Evolutionary conservation across 1,284 basidiomycete species (phyloP).

Genomic region (Microstroma glucosiphilum): DNA sequence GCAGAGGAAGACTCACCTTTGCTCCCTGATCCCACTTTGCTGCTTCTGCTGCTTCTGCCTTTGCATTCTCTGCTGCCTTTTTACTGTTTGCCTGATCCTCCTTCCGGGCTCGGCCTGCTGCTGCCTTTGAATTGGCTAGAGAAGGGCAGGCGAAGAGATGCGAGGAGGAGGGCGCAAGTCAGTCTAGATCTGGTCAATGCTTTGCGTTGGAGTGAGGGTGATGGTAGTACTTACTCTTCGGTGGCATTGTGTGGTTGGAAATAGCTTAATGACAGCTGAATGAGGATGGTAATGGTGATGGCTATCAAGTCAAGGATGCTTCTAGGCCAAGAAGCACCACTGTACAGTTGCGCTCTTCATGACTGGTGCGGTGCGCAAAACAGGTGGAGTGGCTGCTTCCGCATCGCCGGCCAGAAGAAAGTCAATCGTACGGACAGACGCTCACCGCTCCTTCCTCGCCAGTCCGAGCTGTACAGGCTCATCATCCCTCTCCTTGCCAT

Average conservation of each 20-base stretch:
- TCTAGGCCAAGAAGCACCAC: no score
- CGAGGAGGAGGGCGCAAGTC: neutral
- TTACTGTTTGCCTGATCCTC: slow-evolving; percentile 82
- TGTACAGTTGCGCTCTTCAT: no score
- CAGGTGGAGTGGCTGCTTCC: no score
- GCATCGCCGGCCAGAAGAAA: no score
- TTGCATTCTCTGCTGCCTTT: slow-evolving; percentile 59
- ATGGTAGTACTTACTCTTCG: neutral
- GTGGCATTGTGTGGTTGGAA: slow-evolving; percentile 8
- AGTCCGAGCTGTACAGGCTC: no score
- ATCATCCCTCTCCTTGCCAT: neutral
- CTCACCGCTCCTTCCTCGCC: no score
- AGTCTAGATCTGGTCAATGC: neutral
- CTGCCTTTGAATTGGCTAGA: slow-evolving; percentile 25
- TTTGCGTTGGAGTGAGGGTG: neutral
- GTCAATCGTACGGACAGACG: no score
- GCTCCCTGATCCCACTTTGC: slow-evolving; percentile 69
- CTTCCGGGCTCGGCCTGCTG: slow-evolving; percentile 65
- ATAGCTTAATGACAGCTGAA: neutral
- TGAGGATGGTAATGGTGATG: no score
- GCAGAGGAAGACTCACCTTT: slow-evolving; percentile 3
- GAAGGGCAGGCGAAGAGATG: neutral
- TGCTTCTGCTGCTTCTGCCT: slow-evolving; percentile 65
- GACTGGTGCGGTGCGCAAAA: no score
- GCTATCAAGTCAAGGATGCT: no score